A percentile compares a stretch with the other conserved stretches of the same genome.
Evolutionary conservation across 805 yeast species (phyloP).

Genomic region (Candida hispaniensis): DNA sequence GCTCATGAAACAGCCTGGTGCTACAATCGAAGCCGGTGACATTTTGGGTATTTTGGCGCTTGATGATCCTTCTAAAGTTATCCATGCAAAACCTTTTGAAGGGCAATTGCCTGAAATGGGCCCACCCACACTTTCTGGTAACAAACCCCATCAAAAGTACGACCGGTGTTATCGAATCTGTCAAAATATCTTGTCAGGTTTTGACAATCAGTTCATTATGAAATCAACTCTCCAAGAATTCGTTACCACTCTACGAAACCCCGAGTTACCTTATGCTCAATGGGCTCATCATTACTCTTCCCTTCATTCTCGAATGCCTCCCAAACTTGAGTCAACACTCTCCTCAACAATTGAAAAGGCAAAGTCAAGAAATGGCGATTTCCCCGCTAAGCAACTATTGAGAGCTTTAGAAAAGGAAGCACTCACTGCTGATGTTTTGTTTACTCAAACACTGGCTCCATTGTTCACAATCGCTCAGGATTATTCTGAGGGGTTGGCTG

Average conservation of each 20-base stretch:
- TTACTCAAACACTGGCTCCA: constrained; percentile 57
- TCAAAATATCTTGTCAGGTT: constrained; percentile 76
- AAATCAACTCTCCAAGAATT: constrained; percentile 65
- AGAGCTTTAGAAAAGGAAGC: constrained; percentile 61
- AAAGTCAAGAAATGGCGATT: constrained; percentile 57
- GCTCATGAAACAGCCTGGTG: constrained; percentile 93
- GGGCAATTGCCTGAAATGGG: constrained; percentile 90
- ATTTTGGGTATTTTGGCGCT: constrained; percentile 87
- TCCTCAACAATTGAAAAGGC: constrained; percentile 56
- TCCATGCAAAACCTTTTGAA: constrained; percentile 90
- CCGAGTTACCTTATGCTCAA: constrained; percentile 82
- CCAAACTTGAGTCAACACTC: constrained; percentile 59
- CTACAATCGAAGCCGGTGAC: constrained; percentile 95
- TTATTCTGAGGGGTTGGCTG: constrained; percentile 64
- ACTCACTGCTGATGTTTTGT: constrained; percentile 40
- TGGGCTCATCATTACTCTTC: constrained; percentile 84
- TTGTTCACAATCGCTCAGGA: constrained; percentile 57
- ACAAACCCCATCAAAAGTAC: constrained; percentile 72
- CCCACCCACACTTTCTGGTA: constrained; percentile 68
- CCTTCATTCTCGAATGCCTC: constrained; percentile 80
- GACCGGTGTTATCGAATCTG: constrained; percentile 47
- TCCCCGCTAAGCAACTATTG: constrained; percentile 82
- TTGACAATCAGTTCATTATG: constrained; percentile 92
- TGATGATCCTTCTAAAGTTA: constrained; percentile 95
- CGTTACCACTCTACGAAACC: constrained; percentile 62